phyloP scores from a whole-genome alignment of 129 eudicot species.

The Logfia minima region DNA sequence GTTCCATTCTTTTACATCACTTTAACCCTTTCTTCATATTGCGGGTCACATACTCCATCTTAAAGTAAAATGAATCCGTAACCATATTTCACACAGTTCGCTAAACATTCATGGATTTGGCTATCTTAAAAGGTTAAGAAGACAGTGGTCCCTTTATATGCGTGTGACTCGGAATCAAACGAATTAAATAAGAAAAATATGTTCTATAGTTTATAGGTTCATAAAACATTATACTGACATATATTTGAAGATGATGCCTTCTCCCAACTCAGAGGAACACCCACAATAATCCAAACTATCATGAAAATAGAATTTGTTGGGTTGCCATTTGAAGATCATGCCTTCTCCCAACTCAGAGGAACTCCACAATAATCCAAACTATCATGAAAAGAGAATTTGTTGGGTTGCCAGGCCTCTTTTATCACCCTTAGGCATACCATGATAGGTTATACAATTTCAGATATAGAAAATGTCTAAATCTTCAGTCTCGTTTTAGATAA shows the following conservation, averaged over 20 bases:
- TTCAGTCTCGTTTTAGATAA: not conserved
- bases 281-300: not conserved
- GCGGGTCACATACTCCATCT: not conserved
- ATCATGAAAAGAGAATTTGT: not conserved
- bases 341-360: constrained; percentile 10
- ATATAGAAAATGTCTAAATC: not conserved
- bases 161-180: constrained; percentile 8
- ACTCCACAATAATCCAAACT: not conserved
- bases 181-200: not conserved
- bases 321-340: not conserved
- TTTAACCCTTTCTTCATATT: no score
- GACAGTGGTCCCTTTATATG: not conserved
- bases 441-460: not conserved
- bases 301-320: not conserved
- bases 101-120: not conserved
- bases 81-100: no score
- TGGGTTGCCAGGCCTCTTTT: not conserved
- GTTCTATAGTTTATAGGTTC: not conserved
- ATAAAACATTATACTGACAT: not conserved
- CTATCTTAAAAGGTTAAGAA: not conserved
- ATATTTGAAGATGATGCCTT: constrained; percentile 4
- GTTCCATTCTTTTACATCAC: not conserved
- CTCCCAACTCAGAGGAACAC: constrained; percentile 1
- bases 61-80: not conserved
- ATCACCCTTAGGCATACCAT: not conserved